These are phyloP conservation scores for Hanseniaspora clermontiae DNA, from an alignment of 805 yeast species.

Conservation along the genomic window DNA sequence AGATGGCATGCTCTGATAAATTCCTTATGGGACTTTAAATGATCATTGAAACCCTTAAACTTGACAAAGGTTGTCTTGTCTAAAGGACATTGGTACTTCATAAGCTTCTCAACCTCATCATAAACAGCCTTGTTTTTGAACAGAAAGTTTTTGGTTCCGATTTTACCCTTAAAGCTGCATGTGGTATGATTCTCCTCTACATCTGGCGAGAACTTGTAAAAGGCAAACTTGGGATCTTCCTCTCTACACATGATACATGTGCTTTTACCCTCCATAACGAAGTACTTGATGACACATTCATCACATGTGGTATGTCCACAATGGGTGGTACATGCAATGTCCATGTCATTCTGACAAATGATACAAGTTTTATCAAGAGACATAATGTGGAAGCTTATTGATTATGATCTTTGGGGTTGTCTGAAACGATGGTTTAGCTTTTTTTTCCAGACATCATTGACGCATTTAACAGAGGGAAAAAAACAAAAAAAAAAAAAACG, in stretches of 20 bases:
- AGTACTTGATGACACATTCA: constrained; percentile 65
- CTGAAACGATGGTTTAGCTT: no score
- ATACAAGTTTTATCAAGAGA: constrained; percentile 37
- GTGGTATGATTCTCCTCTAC: neutral
- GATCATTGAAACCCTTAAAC: constrained; percentile 52
- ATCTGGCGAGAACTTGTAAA: neutral
- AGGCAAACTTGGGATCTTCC: constrained; percentile 15
- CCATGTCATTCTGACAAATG: constrained; percentile 67
- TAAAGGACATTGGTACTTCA: constrained; percentile 46
- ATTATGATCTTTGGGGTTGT: neutral
- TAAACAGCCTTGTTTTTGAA: constrained; percentile 46
- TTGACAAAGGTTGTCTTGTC: constrained; percentile 32
- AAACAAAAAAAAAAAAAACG: neutral
- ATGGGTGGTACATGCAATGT: constrained; percentile 57
- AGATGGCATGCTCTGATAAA: constrained; percentile 50
- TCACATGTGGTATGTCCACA: constrained; percentile 83
- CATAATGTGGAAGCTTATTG: neutral
- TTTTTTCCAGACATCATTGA: no score
- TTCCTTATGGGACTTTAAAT: constrained; percentile 50
- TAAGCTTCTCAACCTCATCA: constrained; percentile 38
- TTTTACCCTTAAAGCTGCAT: neutral
- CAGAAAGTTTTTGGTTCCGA: constrained; percentile 32
- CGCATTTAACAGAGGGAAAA: no score
- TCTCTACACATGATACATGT: constrained; percentile 72
- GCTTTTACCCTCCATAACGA: constrained; percentile 63